Evolutionary conservation across 2,329 filamentous ascomycete species (phyloP).

Genomic region (Trichoderma polysporum): DNA sequence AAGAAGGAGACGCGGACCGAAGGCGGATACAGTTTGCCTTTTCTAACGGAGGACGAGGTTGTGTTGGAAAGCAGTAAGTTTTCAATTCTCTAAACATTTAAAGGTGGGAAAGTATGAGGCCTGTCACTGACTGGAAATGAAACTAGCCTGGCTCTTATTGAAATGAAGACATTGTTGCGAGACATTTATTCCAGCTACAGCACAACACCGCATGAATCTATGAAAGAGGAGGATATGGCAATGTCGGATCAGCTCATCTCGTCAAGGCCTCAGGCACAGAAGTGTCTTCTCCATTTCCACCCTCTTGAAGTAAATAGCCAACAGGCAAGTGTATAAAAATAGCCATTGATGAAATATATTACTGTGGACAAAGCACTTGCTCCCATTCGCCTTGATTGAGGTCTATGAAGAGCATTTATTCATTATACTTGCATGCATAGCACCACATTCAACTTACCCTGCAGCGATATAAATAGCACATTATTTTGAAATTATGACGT

Average conservation of each 20-base stretch:
- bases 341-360: neutral
- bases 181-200: conserved; percentile 60
- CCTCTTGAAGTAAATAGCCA: conserved; percentile 27
- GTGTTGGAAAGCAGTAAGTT: conserved; percentile 66
- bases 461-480: neutral
- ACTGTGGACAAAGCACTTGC: neutral
- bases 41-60: conserved; percentile 63
- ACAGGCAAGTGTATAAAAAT: neutral
- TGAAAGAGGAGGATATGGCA: conserved; percentile 58
- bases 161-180: conserved; percentile 66
- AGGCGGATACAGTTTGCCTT: conserved; percentile 65
- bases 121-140: neutral
- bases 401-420: too few species aligned
- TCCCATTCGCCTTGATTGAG: too few species aligned
- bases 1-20: conserved; percentile 70
- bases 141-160: conserved; percentile 56
- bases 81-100: too few species aligned
- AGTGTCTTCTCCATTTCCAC: conserved; percentile 55
- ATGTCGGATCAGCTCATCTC: conserved; percentile 69
- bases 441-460: neutral
- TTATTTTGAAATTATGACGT: neutral
- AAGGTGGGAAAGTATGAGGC: too few species aligned
- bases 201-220: conserved; percentile 54
- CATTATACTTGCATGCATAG: neutral
- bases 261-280: conserved; percentile 59